Percentiles rank a stretch among this genome's conserved stretches.
Conservation (phyloP, 345 rosid species). For the Geranium brycei region DNA sequence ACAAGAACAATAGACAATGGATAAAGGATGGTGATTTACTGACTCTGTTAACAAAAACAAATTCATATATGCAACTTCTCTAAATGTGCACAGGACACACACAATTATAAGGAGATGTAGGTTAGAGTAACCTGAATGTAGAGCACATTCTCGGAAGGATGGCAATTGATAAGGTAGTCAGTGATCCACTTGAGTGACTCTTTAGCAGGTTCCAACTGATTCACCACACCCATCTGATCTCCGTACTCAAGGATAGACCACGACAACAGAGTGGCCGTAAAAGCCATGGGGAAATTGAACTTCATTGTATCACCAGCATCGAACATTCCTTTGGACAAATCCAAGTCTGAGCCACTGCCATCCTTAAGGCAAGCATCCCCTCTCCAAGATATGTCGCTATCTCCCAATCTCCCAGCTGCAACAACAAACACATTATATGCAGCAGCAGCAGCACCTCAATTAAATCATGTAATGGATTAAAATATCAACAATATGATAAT, state of each 20-base stretch:
- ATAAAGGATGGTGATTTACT: no score
- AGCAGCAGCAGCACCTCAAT: not conserved
- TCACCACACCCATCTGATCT: slow-evolving; percentile 67
- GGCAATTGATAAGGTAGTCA: slow-evolving; percentile 73
- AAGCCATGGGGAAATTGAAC: slow-evolving; percentile 94
- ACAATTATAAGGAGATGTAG: not conserved
- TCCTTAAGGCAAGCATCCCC: slow-evolving; percentile 77
- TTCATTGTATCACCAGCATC: slow-evolving; percentile 96
- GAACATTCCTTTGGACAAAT: slow-evolving; percentile 77
- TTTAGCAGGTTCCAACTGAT: slow-evolving; percentile 52
- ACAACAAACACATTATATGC: slow-evolving; percentile 7
- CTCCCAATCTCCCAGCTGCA: slow-evolving; percentile 65
- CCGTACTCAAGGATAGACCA: slow-evolving; percentile 98
- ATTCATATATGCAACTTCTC: no score
- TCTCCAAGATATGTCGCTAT: slow-evolving; percentile 72
- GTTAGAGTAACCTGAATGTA: slow-evolving; percentile 54
- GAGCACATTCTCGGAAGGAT: slow-evolving; percentile 56
- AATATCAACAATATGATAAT: not conserved
- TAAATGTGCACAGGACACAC: not conserved
- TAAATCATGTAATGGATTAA: not conserved
- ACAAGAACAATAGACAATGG: not conserved
- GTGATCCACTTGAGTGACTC: slow-evolving; percentile 81
- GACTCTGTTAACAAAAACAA: no score
- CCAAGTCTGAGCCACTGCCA: slow-evolving; percentile 50
- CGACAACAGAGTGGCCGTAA: slow-evolving; percentile 69